A percentile compares a stretch with the other conserved stretches of the same genome.
Evolutionary conservation across 1,139 yeast species (phyloP).

Genomic region (Geotrichum australiense): DNA sequence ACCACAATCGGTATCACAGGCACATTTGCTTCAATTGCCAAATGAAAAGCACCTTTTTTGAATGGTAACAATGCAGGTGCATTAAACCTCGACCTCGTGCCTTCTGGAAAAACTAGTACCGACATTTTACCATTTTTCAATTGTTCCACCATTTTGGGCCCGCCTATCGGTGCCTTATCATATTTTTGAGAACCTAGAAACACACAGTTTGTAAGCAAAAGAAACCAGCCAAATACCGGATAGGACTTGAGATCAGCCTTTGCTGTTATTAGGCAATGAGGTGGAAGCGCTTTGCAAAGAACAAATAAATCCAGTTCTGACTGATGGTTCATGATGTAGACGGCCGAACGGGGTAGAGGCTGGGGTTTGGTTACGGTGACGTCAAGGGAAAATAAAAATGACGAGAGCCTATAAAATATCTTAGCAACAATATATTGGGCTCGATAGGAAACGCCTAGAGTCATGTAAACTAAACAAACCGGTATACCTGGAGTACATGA

Average conservation of each 20-base stretch:
- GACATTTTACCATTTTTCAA: constrained; percentile 56
- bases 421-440: not conserved
- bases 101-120: constrained; percentile 83
- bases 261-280: constrained; percentile 86
- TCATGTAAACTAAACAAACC: not conserved
- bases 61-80: constrained; percentile 72
- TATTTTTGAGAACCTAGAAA: constrained; percentile 79
- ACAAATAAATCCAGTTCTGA: constrained; percentile 71
- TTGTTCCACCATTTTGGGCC: constrained; percentile 57
- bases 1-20: constrained; percentile 87
- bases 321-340: constrained; percentile 84
- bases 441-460: not conserved
- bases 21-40: constrained; percentile 85
- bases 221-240: constrained; percentile 97
- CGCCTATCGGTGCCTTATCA: constrained; percentile 64
- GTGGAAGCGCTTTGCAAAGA: constrained; percentile 77
- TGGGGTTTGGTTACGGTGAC: not conserved
- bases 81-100: constrained; percentile 77
- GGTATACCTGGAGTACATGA: not conserved
- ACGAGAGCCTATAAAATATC: not conserved
- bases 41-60: constrained; percentile 96
- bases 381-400: not conserved
- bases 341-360: constrained; percentile 37
- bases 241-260: constrained; percentile 74
- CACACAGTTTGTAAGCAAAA: constrained; percentile 84